Conservation (phyloP, 2,329 filamentous ascomycete genomes). For the Aspergillus arachidicola region DNA sequence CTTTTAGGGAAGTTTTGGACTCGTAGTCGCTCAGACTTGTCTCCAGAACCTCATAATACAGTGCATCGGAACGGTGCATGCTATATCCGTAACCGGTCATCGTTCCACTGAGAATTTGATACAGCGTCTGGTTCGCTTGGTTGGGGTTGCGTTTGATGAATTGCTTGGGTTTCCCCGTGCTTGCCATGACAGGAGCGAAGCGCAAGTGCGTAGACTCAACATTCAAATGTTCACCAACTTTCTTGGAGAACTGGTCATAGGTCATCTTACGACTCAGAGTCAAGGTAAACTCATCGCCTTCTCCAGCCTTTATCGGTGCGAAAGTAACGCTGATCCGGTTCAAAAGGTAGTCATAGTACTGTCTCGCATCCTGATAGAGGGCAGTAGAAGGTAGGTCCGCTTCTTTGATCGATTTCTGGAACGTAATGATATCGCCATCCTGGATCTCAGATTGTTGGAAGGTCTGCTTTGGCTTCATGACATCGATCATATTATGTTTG, state of each 20-base stretch:
- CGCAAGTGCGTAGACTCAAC: slow-evolving; percentile 85
- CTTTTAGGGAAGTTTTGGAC: slow-evolving; percentile 82
- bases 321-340: slow-evolving; percentile 82
- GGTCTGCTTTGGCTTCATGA: slow-evolving; percentile 86
- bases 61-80: slow-evolving; percentile 69
- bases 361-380: slow-evolving; percentile 68
- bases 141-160: slow-evolving; percentile 73
- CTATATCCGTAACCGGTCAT: slow-evolving; percentile 71
- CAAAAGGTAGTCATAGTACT: slow-evolving; percentile 91
- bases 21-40: slow-evolving; percentile 93
- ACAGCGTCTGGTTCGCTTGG: slow-evolving; percentile 71
- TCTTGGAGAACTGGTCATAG: slow-evolving; percentile 84
- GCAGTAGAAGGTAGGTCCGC: slow-evolving; percentile 45
- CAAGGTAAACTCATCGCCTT: slow-evolving; percentile 71
- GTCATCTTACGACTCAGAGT: slow-evolving; percentile 83
- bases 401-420: slow-evolving; percentile 67
- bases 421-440: slow-evolving; percentile 95
- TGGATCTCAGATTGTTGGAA: slow-evolving; percentile 91
- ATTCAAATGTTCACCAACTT: slow-evolving; percentile 75
- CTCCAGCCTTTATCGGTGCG: slow-evolving; percentile 59
- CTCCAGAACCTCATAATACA: slow-evolving; percentile 92
- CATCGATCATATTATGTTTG: slow-evolving; percentile 96
- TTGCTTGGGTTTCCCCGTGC: slow-evolving; percentile 74
- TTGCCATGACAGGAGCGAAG: slow-evolving; percentile 82
- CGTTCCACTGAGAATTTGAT: slow-evolving; percentile 75